Conservation (phyloP, 768 basidiomycete species). For the Cyclocybe cylindracea region DNA sequence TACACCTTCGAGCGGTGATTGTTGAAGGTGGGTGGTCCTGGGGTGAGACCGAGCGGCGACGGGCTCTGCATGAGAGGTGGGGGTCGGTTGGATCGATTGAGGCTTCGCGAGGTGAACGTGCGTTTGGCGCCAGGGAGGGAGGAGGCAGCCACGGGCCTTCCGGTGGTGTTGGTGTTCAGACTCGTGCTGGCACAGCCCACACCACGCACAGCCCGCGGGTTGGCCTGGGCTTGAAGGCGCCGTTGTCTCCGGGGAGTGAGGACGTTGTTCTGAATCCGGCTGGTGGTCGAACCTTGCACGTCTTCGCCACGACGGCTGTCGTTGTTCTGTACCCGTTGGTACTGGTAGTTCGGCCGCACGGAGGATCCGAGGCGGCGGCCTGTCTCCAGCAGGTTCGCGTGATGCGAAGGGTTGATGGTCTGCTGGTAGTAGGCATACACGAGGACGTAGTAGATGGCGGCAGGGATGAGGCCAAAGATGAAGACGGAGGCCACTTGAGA, state of each 20-base stretch:
- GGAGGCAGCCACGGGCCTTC: not conserved
- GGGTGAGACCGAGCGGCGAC: constrained; percentile 24
- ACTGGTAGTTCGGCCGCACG: not conserved
- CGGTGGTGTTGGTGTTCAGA: constrained; percentile 6
- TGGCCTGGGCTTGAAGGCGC: constrained; percentile 13
- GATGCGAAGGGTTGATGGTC: constrained; percentile 35
- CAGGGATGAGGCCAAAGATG: constrained; percentile 38
- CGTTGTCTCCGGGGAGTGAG: constrained; percentile 13
- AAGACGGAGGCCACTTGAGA: constrained; percentile 38
- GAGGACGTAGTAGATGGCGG: constrained; percentile 33
- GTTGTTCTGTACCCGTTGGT: not conserved
- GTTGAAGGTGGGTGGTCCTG: constrained; percentile 21
- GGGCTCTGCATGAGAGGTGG: constrained; percentile 31
- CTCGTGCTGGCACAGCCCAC: constrained; percentile 5
- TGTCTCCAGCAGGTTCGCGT: constrained; percentile 28
- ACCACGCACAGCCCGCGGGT: constrained; percentile 13
- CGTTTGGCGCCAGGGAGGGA: constrained; percentile 1
- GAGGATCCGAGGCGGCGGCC: not conserved
- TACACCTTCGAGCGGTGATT: constrained; percentile 21
- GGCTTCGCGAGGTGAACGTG: constrained; percentile 19
- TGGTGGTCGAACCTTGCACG: constrained; percentile 13
- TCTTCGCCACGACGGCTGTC: constrained; percentile 1
- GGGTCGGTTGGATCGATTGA: constrained; percentile 24
- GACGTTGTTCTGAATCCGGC: constrained; percentile 8
- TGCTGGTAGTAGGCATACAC: constrained; percentile 43